Evolutionary conservation across 2,329 filamentous ascomycete species (phyloP).

Genomic region (Hymenoscyphus fraxineus): DNA sequence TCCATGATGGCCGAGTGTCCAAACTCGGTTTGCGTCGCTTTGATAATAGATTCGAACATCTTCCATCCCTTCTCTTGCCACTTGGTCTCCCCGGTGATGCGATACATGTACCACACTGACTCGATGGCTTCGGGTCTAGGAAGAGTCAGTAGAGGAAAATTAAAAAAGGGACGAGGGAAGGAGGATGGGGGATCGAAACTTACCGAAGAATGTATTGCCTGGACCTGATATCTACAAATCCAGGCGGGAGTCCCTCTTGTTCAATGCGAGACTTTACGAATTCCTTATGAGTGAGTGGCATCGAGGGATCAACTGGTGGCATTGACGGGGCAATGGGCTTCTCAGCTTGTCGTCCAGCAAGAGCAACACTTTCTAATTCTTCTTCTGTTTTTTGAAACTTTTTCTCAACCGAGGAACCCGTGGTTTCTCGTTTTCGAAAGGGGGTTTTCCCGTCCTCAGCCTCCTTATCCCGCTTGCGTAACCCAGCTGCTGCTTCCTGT

Average conservation of each 20-base stretch:
- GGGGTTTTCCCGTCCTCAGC: background rate
- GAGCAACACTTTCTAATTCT: conserved; percentile 4
- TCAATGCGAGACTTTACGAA: conserved; percentile 47
- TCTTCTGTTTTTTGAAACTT: conserved; percentile 5
- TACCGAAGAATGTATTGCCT: conserved; percentile 61
- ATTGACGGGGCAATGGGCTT: conserved; percentile 3
- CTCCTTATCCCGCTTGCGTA: background rate
- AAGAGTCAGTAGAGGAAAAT: background rate
- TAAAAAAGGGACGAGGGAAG: too few relatives aligned
- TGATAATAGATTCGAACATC: conserved; percentile 74
- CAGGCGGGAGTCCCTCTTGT: conserved; percentile 45
- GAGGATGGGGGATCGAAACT: conserved; percentile 21
- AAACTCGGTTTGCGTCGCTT: conserved; percentile 59
- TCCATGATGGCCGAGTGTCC: conserved; percentile 69
- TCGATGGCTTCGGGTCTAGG: conserved; percentile 78
- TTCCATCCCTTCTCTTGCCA: conserved; percentile 82
- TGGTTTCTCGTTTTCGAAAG: background rate
- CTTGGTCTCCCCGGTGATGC: conserved; percentile 72
- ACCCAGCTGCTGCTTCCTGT: background rate
- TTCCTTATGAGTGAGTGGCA: conserved; percentile 48
- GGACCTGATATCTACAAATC: conserved; percentile 46
- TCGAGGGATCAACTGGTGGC: conserved; percentile 21
- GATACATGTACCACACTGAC: conserved; percentile 85
- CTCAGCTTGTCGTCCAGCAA: conserved; percentile 7
- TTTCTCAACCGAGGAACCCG: background rate